Evolutionary conservation across 352 stramenopile species (phyloP).

Genomic region (Peronospora destructor): DNA sequence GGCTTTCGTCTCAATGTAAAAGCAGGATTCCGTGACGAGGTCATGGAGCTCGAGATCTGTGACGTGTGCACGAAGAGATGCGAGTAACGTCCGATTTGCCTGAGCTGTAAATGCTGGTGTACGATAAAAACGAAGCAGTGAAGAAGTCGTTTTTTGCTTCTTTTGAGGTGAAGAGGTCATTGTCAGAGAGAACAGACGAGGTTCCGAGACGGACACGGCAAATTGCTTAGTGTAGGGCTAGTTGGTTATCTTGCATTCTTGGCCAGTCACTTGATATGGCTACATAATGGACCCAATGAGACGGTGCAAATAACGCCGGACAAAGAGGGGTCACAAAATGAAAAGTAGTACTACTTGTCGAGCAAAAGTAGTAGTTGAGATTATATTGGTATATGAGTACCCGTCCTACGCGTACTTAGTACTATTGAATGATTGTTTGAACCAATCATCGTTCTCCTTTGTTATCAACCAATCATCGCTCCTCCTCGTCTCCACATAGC

Average conservation of each 20-base stretch:
- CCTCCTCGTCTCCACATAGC: not conserved
- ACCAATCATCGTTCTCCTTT: no score
- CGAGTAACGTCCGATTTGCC: slow-evolving; percentile 45
- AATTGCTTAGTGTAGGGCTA: slow-evolving; percentile 23
- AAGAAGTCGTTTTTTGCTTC: slow-evolving; percentile 59
- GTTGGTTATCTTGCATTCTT: no score
- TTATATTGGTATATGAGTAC: no score
- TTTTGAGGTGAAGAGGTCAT: slow-evolving; percentile 48
- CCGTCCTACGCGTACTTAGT: no score
- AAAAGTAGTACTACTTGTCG: no score
- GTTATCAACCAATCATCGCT: slow-evolving; percentile 14
- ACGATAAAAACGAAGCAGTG: slow-evolving; percentile 72
- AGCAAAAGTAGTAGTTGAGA: no score
- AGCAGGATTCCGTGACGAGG: slow-evolving; percentile 93
- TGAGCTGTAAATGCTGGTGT: slow-evolving; percentile 66
- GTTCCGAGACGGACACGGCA: slow-evolving; percentile 11
- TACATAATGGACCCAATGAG: no score
- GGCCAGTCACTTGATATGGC: slow-evolving; percentile 3
- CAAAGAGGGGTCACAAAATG: no score
- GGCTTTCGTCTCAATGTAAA: slow-evolving; percentile 90
- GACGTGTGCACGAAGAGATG: slow-evolving; percentile 32
- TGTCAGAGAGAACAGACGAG: slow-evolving; percentile 7
- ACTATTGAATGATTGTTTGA: no score
- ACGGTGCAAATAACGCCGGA: no score
- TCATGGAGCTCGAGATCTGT: slow-evolving; percentile 32